Evolutionary conservation across 495 filamentous ascomycete genomes (phyloP).

Genomic region (Aspergillus indologenus): DNA sequence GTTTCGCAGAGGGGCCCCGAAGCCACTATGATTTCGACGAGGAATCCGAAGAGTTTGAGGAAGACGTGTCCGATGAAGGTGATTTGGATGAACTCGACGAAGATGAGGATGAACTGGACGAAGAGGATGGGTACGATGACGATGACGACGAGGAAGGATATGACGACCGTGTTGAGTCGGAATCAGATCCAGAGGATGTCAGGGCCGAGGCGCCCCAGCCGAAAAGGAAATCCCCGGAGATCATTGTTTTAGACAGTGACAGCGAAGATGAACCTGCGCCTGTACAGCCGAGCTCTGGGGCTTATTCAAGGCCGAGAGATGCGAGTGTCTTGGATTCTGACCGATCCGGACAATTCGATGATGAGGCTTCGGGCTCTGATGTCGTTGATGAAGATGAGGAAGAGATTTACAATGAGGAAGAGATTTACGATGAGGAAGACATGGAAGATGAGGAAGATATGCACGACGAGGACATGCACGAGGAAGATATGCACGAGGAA

Average conservation of each 20-base stretch:
- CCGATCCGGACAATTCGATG: neutral
- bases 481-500: too few species aligned
- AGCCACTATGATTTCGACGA: neutral
- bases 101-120: neutral
- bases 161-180: neutral
- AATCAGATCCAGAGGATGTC: neutral
- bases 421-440: conserved; percentile 1
- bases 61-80: neutral
- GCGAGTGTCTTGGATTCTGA: neutral
- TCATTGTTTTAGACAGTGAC: neutral
- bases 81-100: neutral
- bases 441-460: conserved; percentile 9
- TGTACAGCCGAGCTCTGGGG: neutral
- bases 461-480: too few species aligned
- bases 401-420: neutral
- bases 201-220: neutral
- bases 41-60: neutral
- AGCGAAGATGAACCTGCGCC: neutral
- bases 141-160: neutral
- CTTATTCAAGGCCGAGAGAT: neutral
- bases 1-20: neutral
- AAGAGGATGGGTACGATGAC: neutral
- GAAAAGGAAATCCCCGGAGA: neutral
- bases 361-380: neutral
- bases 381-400: conserved; percentile 6